These are phyloP conservation scores for Pyrus hybrid DNA, from an alignment of 331 rosid genomes.

Conservation along the genomic window DNA sequence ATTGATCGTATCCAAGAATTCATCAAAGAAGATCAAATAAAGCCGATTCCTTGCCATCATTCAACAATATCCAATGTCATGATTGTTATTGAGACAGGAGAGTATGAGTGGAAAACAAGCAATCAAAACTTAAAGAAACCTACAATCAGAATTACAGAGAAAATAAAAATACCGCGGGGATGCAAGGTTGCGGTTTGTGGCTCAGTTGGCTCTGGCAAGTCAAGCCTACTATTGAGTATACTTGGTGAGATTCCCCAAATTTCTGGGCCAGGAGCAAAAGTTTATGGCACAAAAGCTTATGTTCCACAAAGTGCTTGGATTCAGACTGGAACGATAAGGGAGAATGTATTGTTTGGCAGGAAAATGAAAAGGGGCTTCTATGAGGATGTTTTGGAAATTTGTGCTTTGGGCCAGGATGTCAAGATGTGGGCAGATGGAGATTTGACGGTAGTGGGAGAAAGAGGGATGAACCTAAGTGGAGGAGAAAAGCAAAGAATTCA, in stretches of 20 bases:
- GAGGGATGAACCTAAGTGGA: conserved; percentile 90
- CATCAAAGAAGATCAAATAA: conserved; percentile 55
- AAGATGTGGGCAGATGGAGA: conserved; percentile 65
- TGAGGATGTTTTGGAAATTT: conserved; percentile 58
- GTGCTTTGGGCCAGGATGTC: conserved; percentile 75
- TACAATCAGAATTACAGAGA: conserved; percentile 38
- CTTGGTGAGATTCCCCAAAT: conserved; percentile 73
- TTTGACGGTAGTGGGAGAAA: conserved; percentile 65
- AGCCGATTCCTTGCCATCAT: conserved; percentile 19
- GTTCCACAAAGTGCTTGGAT: conserved; percentile 97
- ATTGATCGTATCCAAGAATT: conserved; percentile 61
- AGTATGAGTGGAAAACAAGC: conserved; percentile 61
- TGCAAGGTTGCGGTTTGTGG: conserved; percentile 91
- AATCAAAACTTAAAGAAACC: conserved; percentile 44
- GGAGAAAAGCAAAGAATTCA: conserved; percentile 93
- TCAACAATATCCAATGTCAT: conserved; percentile 29
- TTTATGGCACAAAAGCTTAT: conserved; percentile 60
- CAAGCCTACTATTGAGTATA: conserved; percentile 67
- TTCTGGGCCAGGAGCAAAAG: conserved; percentile 47
- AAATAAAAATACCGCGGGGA: conserved; percentile 49
- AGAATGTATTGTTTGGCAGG: conserved; percentile 84
- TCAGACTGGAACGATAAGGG: conserved; percentile 80
- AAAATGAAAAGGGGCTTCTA: conserved; percentile 44
- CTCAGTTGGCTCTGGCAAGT: conserved; percentile 85
- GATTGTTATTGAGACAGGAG: conserved; percentile 56